These are phyloP conservation scores for Coelastrella sp. DNA, from an alignment of 139 green algal species.

Conservation along the genomic window DNA sequence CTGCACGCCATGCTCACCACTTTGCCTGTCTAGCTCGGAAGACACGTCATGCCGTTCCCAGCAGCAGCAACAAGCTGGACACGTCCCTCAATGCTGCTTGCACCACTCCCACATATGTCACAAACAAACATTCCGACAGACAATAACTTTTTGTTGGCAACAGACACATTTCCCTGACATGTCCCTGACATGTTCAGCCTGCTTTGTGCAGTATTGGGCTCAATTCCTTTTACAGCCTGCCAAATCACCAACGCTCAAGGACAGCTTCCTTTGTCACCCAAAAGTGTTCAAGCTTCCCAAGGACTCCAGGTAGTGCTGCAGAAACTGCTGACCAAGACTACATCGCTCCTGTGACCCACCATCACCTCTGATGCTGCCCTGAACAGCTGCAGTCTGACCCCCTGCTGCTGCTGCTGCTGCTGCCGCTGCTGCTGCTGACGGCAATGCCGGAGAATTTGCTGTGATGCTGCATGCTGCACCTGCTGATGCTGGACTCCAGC, in stretches of 20 bases:
- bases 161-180: too few species aligned
- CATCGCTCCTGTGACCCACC: background rate
- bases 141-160: too few species aligned
- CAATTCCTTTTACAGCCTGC: background rate
- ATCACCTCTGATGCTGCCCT: background rate
- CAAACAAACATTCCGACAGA: too few species aligned
- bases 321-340: constrained; percentile 22
- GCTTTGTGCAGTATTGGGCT: background rate
- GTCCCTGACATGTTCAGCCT: background rate
- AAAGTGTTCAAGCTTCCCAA: constrained; percentile 21
- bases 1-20: too few species aligned
- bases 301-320: constrained; percentile 20
- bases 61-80: too few species aligned
- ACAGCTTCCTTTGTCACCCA: background rate
- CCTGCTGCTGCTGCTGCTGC: constrained; percentile 14
- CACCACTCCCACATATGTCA: too few species aligned
- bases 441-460: background rate
- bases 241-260: background rate
- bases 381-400: background rate
- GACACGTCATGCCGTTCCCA: too few species aligned
- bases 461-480: constrained; percentile 15
- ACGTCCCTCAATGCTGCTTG: too few species aligned
- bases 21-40: too few species aligned
- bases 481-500: constrained; percentile 5
- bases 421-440: background rate